Evolutionary conservation across 2,329 filamentous ascomycete species (phyloP).

Genomic region (Botryotinia globosa): DNA sequence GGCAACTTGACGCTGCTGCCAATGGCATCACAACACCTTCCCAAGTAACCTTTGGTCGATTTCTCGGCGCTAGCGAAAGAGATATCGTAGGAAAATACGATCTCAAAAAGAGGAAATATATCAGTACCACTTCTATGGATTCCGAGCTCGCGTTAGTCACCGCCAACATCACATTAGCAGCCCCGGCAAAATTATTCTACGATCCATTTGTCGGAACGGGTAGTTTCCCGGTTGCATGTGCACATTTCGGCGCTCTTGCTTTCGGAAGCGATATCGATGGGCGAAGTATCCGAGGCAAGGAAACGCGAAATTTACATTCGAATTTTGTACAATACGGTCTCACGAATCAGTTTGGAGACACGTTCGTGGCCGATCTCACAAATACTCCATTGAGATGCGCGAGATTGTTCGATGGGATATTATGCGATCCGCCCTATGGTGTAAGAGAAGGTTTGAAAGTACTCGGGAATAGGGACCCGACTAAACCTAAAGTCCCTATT

Average conservation of each 20-base stretch:
- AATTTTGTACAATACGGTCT: conserved; percentile 87
- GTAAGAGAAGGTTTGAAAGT: conserved; percentile 90
- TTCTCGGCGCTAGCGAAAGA: conserved; percentile 64
- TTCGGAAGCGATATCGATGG: conserved; percentile 94
- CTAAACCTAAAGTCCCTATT: conserved; percentile 54
- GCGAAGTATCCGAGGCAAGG: conserved; percentile 74
- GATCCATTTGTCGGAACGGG: conserved; percentile 96
- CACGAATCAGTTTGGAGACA: conserved; percentile 64
- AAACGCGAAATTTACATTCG: conserved; percentile 49
- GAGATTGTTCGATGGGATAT: conserved; percentile 76
- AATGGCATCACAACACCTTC: conserved; percentile 53
- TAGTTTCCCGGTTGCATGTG: conserved; percentile 85
- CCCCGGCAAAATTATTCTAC: conserved; percentile 81
- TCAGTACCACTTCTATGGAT: conserved; percentile 97
- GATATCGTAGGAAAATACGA: conserved; percentile 72
- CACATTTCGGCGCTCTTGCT: conserved; percentile 80
- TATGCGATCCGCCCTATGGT: conserved; percentile 95
- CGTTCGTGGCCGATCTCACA: conserved; percentile 83
- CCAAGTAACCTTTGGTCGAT: conserved; percentile 68
- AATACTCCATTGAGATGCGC: conserved; percentile 69
- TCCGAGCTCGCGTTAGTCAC: conserved; percentile 88
- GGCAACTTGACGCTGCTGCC: conserved; percentile 53
- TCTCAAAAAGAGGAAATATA: conserved; percentile 89
- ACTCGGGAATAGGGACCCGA: conserved; percentile 70
- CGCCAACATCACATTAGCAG: conserved; percentile 83